Evolutionary conservation across 2,329 filamentous ascomycete species (phyloP), one percentile per base, ranked within the genome.

Genomic region (Calcarisporium arbuscula): DNA sequence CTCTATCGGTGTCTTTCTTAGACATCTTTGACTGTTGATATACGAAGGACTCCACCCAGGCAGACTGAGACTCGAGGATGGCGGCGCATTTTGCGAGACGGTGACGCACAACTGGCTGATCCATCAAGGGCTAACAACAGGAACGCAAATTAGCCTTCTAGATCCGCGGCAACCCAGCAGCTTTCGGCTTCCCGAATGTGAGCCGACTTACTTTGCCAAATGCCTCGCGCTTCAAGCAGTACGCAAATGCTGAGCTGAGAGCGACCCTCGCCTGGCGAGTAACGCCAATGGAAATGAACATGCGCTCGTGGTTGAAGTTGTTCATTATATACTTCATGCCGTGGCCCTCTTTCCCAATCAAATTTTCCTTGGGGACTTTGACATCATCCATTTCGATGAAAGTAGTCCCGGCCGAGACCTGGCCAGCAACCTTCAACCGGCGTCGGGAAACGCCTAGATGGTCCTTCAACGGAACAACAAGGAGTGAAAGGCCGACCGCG

Each of bases 351-450:
- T 66, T 46, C 4, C 82, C 83, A 38, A 88, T 75, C 7, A 87
- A 58, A 51, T 87, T 86, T 49, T 74, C 72, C 0, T 77, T 70
- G 0, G 82, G 82, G 1, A 88, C 82, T 38, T 75, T 70, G 15
- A 87, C 83, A 34, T 87, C 80, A 48, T 86, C 82, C 2, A 88
- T 67, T 51, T 85, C 80, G 46, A 88, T 86, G 55, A 76, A 87
- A 0, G 83, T 85, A 2, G 82, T 87, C 3, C 82, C 83, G 1
- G 75, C 75, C 1, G 70, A 68, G 28, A 74, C 66, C 43, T 81
- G 75, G 0, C 83, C 83, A 2, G 68, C 63, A 3, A 86, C 79
- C 46, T 80, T 80, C 35, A 87, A 60, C 5, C 78, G 67, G 2
- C 82, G 70, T 74, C 84, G 83, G 2, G 54, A 71, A 12, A 88